Evolutionary conservation across 78 protist genomes (phyloP).

Genomic region (Dictyostelium citrinum): DNA sequence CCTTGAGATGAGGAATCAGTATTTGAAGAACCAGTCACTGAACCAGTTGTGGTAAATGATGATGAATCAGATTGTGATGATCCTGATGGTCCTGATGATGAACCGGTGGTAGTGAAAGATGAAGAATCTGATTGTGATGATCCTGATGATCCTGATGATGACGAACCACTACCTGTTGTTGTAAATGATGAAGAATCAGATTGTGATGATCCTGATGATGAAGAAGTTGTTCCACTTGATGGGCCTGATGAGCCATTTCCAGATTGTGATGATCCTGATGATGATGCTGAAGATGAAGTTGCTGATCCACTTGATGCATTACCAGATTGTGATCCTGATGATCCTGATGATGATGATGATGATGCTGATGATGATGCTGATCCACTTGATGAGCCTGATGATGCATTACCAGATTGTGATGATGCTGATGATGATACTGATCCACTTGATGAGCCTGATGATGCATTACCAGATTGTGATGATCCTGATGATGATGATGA

Average conservation of each 20-base stretch:
- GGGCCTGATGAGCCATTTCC: background rate
- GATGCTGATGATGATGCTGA: background rate
- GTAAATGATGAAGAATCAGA: background rate
- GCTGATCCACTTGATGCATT: background rate
- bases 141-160: background rate
- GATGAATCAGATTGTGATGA: background rate
- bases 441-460: background rate
- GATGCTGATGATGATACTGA: background rate
- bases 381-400: background rate
- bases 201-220: background rate
- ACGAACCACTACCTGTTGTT: background rate
- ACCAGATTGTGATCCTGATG: background rate
- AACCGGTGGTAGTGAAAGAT: background rate
- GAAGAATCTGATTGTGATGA: background rate
- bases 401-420: background rate
- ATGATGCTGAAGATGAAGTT: background rate
- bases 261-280: conserved; percentile 2
- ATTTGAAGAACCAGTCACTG: background rate
- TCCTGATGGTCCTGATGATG: background rate
- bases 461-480: background rate
- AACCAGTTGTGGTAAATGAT: background rate
- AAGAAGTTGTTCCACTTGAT: background rate
- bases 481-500: background rate
- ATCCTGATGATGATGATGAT: background rate
- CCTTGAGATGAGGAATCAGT: background rate